A percentile compares a stretch with the other conserved stretches of the same genome.
Conservation (phyloP, 75 land plant species). For the Sequoia sempervirens region DNA sequence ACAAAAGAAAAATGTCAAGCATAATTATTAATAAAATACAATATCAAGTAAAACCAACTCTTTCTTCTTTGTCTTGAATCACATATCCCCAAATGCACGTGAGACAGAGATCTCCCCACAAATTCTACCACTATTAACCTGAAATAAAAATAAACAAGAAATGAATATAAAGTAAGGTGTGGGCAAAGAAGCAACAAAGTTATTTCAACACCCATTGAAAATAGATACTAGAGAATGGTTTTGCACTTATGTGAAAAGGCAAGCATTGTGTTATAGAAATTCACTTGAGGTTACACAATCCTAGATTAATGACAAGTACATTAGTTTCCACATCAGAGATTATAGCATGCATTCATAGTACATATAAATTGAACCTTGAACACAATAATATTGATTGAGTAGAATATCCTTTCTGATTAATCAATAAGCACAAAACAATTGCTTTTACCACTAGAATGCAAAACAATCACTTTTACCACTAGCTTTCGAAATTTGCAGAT, state of each 20-base stretch:
- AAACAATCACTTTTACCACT: background rate
- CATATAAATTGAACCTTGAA: too few relatives aligned
- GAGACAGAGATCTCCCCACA: too few relatives aligned
- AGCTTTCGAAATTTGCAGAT: background rate
- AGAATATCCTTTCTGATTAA: too few relatives aligned
- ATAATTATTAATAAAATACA: background rate
- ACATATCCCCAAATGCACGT: too few relatives aligned
- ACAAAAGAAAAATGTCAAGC: background rate
- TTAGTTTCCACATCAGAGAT: background rate
- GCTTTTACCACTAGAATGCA: background rate
- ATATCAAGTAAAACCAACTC: too few relatives aligned
- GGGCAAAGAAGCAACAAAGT: too few relatives aligned
- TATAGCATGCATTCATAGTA: too few relatives aligned
- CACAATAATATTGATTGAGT: too few relatives aligned
- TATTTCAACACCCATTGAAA: too few relatives aligned
- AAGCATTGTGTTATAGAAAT: background rate
- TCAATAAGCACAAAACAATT: background rate
- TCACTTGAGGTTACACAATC: background rate
- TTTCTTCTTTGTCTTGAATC: constrained; percentile 75
- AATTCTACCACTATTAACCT: constrained; percentile 1
- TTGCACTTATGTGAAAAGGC: background rate
- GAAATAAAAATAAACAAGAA: too few relatives aligned
- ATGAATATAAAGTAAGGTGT: too few relatives aligned
- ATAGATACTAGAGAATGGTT: too few relatives aligned
- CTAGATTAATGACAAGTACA: background rate